These are phyloP conservation scores for Nemania serpens DNA, from an alignment of 2,329 filamentous ascomycete species.

Conservation along the genomic window DNA sequence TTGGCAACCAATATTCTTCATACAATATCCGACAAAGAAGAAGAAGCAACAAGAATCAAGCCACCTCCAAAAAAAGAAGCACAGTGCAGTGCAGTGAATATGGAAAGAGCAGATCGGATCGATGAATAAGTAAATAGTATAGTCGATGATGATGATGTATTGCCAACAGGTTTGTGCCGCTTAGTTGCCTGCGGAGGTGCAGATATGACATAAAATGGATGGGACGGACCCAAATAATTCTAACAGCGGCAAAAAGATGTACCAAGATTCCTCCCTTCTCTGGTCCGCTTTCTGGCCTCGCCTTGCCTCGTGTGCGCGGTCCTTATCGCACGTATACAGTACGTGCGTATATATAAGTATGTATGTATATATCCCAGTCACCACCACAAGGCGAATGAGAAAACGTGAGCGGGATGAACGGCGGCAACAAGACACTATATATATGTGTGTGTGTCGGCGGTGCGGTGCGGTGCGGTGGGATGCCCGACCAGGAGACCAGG, in stretches of 20 bases:
- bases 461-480: no score
- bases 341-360: background rate
- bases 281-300: background rate
- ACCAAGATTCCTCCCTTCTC: slow-evolving; percentile 18
- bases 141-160: slow-evolving; percentile 9
- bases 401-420: slow-evolving; percentile 3
- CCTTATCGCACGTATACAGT: slow-evolving; percentile 15
- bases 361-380: slow-evolving; percentile 17
- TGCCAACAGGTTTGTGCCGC: slow-evolving; percentile 14
- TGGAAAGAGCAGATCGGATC: background rate
- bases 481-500: no score
- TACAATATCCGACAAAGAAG: background rate
- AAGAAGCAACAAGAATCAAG: background rate
- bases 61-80: no score
- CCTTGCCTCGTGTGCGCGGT: slow-evolving; percentile 16
- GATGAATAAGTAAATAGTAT: background rate
- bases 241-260: slow-evolving; percentile 28
- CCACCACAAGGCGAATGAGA: slow-evolving; percentile 18
- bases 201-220: slow-evolving; percentile 28
- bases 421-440: slow-evolving; percentile 4
- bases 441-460: no score
- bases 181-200: slow-evolving; percentile 17
- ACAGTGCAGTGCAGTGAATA: no score
- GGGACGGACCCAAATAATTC: slow-evolving; percentile 24
- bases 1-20: background rate